These are phyloP conservation scores for Zychaea mexicana DNA, from an alignment of 371 early-diverging fungal species.

Conservation along the genomic window DNA sequence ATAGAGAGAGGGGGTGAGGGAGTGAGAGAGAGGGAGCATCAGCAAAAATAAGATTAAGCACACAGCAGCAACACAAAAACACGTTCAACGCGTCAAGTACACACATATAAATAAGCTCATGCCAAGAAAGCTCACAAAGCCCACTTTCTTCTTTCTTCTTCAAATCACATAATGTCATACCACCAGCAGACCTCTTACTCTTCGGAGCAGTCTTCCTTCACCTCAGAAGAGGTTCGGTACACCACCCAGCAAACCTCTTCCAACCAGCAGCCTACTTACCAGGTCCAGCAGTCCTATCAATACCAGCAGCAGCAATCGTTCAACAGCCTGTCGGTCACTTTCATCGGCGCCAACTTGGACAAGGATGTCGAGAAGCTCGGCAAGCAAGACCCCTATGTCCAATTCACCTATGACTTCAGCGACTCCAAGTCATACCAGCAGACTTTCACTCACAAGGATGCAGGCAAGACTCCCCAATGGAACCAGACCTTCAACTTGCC, in stretches of 20 bases:
- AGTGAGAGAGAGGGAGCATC: too few species aligned
- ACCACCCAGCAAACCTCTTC: background rate
- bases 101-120: background rate
- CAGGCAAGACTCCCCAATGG: constrained; percentile 57
- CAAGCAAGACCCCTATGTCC: constrained; percentile 64
- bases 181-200: background rate
- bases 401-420: constrained; percentile 46
- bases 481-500: constrained; percentile 56
- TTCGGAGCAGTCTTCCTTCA: background rate
- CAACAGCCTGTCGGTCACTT: constrained; percentile 13
- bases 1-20: too few species aligned
- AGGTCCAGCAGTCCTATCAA: background rate
- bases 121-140: background rate
- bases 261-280: background rate
- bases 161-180: background rate
- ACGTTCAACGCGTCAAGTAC: too few species aligned
- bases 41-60: too few species aligned
- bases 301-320: background rate
- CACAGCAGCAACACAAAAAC: background rate
- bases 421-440: constrained; percentile 53
- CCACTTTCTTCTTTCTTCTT: background rate
- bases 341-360: constrained; percentile 47
- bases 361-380: constrained; percentile 47
- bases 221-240: too few species aligned
- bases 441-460: constrained; percentile 59